Percentiles rank a stretch among this genome's conserved stretches.
Evolutionary conservation across 2,329 filamentous ascomycete species (phyloP).

Genomic region (Colletotrichum sp.): DNA sequence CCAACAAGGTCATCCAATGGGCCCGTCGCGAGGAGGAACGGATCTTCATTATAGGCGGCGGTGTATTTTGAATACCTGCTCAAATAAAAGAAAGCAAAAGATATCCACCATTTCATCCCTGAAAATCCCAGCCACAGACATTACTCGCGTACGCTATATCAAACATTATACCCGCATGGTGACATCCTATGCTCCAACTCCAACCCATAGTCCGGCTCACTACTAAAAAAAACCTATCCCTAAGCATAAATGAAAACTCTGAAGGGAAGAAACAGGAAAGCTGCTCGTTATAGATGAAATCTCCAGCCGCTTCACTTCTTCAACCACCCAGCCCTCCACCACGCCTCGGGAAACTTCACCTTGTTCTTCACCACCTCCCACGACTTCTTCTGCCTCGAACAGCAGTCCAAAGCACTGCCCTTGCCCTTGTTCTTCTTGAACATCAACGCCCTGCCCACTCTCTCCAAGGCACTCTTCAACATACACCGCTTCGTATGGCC

Average conservation of each 20-base stretch:
- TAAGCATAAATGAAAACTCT: too few relatives aligned
- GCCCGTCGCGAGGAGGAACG: constrained; percentile 90
- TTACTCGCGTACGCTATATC: background rate
- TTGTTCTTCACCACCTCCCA: background rate
- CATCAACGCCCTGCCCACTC: background rate
- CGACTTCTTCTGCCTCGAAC: background rate
- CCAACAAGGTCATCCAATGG: constrained; percentile 91
- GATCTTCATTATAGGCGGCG: constrained; percentile 96
- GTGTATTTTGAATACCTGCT: constrained; percentile 66
- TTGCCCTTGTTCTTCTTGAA: background rate
- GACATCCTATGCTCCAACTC: background rate
- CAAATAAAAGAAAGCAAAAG: background rate
- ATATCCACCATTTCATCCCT: background rate
- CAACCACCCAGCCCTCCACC: background rate
- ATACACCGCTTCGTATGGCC: background rate
- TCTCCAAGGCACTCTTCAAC: background rate
- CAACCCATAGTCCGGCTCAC: background rate
- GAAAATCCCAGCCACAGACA: background rate
- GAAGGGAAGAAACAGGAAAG: too few relatives aligned
- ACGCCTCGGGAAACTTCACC: constrained; percentile 2
- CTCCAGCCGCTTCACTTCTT: background rate
- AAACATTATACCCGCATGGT: background rate
- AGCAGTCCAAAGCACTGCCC: background rate
- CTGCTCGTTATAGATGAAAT: background rate
- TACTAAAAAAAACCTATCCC: background rate